phyloP scores from a whole-genome alignment of 306 rosid genomes.

The Gillenia trifoliata region DNA sequence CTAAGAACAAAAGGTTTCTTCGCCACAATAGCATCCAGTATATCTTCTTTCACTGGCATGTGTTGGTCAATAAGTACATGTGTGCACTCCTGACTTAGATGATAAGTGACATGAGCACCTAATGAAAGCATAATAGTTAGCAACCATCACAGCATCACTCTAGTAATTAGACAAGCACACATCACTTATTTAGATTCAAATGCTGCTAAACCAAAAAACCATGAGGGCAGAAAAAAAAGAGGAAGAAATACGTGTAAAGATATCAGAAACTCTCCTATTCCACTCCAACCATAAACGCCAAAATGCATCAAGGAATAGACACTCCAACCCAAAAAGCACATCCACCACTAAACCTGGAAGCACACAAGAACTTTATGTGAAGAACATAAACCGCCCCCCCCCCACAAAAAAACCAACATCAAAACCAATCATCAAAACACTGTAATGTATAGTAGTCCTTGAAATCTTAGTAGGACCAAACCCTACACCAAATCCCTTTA shows the following conservation, averaged over 20 bases:
- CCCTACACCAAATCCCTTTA: background rate
- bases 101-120: constrained; percentile 59
- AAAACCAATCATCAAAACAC: background rate
- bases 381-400: background rate
- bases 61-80: constrained; percentile 77
- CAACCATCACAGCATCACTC: constrained; percentile 6
- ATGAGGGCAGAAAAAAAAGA: background rate
- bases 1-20: constrained; percentile 57
- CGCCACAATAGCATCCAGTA: constrained; percentile 62
- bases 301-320: background rate
- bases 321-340: background rate
- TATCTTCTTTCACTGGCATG: constrained; percentile 54
- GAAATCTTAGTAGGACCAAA: background rate
- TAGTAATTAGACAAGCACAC: background rate
- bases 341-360: background rate
- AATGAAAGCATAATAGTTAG: constrained; percentile 23
- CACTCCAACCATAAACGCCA: background rate
- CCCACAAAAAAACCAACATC: background rate
- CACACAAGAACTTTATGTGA: background rate
- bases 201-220: background rate
- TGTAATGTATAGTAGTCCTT: background rate
- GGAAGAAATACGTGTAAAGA: too few species aligned
- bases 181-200: background rate
- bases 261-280: background rate
- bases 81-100: constrained; percentile 66